A percentile compares a stretch with the other conserved stretches of the same genome.
Evolutionary conservation across 352 stramenopile genomes (phyloP).

Genomic region (Phytopythium helicoides): DNA sequence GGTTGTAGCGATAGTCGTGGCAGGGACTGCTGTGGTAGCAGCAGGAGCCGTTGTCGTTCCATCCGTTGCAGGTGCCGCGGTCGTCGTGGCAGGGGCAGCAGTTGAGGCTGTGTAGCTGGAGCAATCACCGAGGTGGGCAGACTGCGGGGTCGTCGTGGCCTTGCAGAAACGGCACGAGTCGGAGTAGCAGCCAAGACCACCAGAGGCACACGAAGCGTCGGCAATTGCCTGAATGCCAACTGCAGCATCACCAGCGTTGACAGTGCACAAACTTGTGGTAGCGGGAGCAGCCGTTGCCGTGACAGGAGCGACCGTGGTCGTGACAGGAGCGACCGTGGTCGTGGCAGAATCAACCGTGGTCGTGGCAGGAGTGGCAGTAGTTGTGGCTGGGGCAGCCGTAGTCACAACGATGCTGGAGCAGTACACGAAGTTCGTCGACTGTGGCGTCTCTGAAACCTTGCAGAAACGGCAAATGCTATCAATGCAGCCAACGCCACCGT

Average conservation of each 20-base stretch:
- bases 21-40: slow-evolving; percentile 5
- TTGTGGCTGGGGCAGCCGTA: neutral
- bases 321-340: neutral
- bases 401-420: slow-evolving; percentile 15
- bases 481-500: slow-evolving; percentile 28
- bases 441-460: slow-evolving; percentile 12
- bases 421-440: slow-evolving; percentile 21
- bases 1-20: slow-evolving; percentile 10
- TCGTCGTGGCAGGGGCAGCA: slow-evolving; percentile 2
- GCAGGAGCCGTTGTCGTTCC: neutral
- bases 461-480: slow-evolving; percentile 41
- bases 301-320: neutral
- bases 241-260: slow-evolving; percentile 27
- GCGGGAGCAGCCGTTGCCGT: neutral
- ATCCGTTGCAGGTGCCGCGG: neutral
- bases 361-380: slow-evolving; percentile 1
- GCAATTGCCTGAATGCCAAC: slow-evolving; percentile 27
- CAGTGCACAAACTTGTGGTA: slow-evolving; percentile 10
- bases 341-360: slow-evolving; percentile 2
- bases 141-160: slow-evolving; percentile 25
- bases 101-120: slow-evolving; percentile 3
- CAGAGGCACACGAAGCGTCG: slow-evolving; percentile 21
- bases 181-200: slow-evolving; percentile 37
- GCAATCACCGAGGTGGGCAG: slow-evolving; percentile 29
- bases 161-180: slow-evolving; percentile 23